Conservation (phyloP, 1,284 basidiomycete genomes). For the Cryptococcus amylolentus region DNA sequence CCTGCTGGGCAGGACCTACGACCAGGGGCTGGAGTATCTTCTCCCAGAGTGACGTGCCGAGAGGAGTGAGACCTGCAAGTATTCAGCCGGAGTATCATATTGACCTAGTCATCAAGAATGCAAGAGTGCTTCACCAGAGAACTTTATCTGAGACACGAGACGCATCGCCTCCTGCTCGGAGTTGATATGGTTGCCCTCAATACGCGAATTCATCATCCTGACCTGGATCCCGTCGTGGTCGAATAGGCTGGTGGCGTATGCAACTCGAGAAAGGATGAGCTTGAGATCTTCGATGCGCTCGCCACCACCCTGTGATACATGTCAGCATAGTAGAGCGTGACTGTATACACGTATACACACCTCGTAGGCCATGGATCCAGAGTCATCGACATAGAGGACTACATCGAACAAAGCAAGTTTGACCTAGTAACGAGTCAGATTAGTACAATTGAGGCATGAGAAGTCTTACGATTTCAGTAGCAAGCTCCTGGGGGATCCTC, state of each 20-base stretch:
- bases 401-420: conserved; percentile 51
- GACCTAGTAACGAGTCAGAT: conserved; percentile 3
- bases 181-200: conserved; percentile 51
- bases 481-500: conserved; percentile 51
- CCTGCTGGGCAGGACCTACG: conserved; percentile 47
- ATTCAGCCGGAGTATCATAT: neutral
- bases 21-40: conserved; percentile 52
- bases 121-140: conserved; percentile 40
- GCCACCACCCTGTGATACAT: conserved; percentile 13
- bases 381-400: conserved; percentile 50
- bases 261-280: conserved; percentile 44
- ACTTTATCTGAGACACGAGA: conserved; percentile 50
- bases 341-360: conserved; percentile 7
- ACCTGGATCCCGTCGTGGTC: conserved; percentile 53
- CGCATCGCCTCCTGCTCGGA: conserved; percentile 46
- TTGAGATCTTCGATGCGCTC: conserved; percentile 37
- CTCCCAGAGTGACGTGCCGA: conserved; percentile 50
- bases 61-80: conserved; percentile 41
- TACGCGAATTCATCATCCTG: conserved; percentile 52
- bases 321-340: neutral
- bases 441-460: too few species aligned
- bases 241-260: conserved; percentile 49
- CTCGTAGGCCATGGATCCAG: conserved; percentile 50
- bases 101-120: neutral
- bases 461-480: conserved; percentile 39